phyloP scores from a whole-genome alignment of 257 asterid genomes.

The Plantago ovata region DNA sequence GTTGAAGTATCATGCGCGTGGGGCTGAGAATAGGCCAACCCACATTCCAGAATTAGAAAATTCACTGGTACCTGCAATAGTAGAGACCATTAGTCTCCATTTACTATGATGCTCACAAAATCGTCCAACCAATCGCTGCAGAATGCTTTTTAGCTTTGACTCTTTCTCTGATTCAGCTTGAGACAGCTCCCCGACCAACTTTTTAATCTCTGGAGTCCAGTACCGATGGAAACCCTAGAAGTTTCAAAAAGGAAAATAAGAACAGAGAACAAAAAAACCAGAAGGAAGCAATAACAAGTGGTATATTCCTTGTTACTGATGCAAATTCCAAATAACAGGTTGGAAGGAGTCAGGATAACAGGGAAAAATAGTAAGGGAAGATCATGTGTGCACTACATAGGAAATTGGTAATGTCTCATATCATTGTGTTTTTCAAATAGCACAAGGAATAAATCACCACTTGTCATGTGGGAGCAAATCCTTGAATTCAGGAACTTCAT shows the following conservation, averaged over 20 bases:
- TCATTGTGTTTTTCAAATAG: no score
- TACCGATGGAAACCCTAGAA: conserved; percentile 83
- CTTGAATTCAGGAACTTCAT: no score
- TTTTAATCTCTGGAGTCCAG: conserved; percentile 78
- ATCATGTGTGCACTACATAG: no score
- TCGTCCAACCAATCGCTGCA: conserved; percentile 69
- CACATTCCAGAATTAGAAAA: conserved; percentile 20
- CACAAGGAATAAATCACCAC: no score
- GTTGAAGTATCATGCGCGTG: background rate
- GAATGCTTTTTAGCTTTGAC: conserved; percentile 72
- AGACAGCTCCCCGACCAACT: conserved; percentile 62
- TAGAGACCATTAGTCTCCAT: conserved; percentile 84
- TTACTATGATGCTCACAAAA: conserved; percentile 68
- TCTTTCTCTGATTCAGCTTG: conserved; percentile 89
- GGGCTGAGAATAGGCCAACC: conserved; percentile 14
- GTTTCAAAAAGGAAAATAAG: conserved; percentile 7
- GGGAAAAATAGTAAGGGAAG: no score
- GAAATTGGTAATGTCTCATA: no score
- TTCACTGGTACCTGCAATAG: conserved; percentile 62
- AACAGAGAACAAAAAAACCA: conserved; percentile 11
- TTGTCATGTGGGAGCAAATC: no score
- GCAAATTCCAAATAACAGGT: no score
- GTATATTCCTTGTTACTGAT: background rate
- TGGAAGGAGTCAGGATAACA: no score
- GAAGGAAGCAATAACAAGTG: conserved; percentile 7